Evolutionary conservation across 805 yeast species (phyloP), one percentile per base, ranked within the genome.

Genomic region (Lipomyces yamadae): DNA sequence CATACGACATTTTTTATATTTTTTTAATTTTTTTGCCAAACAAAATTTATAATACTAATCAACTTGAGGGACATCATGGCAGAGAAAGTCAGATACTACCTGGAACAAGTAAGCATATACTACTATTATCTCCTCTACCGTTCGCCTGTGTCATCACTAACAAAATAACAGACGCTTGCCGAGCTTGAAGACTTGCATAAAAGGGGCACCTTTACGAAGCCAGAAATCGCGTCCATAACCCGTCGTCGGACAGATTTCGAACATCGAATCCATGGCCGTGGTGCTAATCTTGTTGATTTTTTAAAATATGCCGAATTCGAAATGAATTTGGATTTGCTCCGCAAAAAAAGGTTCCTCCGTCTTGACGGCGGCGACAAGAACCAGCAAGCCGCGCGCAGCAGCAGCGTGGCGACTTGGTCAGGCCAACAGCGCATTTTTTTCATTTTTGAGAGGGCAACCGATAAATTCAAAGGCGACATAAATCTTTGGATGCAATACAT

Each of bases 171-270:
- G 80, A 85, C 92, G 4, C 92, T 93, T 74, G 97, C 97, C 0
- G 99, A 95, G 78, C 83, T 95, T 63, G 94, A 93, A 74, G 99
- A 94, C 74, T 84, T 95, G 42, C 87, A 88, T 66, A 85, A 85
- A 65, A 89, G 91, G 74, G 92, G 92, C 2, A 81, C 95, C 4
- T 95, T 95, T 77, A 88, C 87, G 54, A 90, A 90, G 72, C 29
- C 55, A 72, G 99, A 95, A 78, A 86, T 92, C 71, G 87, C 88
- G 53, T 83, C 84, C 81, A 89, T 95, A 62, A 91, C 94, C 92
- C 88, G 95, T 79, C 86, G 92, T 75, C 85, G 99, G 80, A 94
- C 98, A 0, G 98, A 93, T 78, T 95, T 92, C 74, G 99, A 95
- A 78, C 97, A 95, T 77, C 80, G 97, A 65, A 85, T 95, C 62